phyloP scores from a whole-genome alignment of 768 basidiomycete species.

The Auriscalpium vulgare region DNA sequence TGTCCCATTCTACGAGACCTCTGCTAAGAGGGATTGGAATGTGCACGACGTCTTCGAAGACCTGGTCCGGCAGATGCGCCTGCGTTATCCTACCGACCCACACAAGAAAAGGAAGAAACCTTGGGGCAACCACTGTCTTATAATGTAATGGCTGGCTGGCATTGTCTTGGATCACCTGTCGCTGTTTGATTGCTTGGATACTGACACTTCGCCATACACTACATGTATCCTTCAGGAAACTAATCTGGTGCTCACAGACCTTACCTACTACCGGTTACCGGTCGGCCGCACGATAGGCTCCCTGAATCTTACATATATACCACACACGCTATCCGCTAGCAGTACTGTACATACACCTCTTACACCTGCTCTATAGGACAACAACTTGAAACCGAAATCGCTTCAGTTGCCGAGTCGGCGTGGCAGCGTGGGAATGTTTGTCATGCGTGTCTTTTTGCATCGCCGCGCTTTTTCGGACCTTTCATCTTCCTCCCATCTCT shows the following conservation, averaged over 20 bases:
- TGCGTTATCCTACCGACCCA: slow-evolving; percentile 45
- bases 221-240: not conserved
- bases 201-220: no score
- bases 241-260: not conserved
- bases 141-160: slow-evolving; percentile 26
- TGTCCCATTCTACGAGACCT: slow-evolving; percentile 80
- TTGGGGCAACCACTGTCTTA: slow-evolving; percentile 24
- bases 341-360: not conserved
- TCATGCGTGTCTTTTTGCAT: not conserved
- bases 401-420: not conserved
- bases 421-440: slow-evolving; percentile 6
- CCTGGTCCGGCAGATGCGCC: slow-evolving; percentile 66
- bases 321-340: not conserved
- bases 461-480: slow-evolving; percentile 14
- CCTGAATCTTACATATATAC: not conserved
- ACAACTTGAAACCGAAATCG: no score
- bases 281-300: not conserved
- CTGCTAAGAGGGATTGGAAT: slow-evolving; percentile 82
- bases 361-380: not conserved
- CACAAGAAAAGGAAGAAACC: slow-evolving; percentile 25
- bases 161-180: not conserved
- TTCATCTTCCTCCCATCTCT: slow-evolving; percentile 11
- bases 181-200: no score
- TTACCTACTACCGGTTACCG: not conserved
- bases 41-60: slow-evolving; percentile 73